Percentiles rank a stretch among this genome's conserved stretches.
These are phyloP conservation scores for Russula dissimulans DNA, from an alignment of 768 basidiomycete genomes.

Conservation along the genomic window DNA sequence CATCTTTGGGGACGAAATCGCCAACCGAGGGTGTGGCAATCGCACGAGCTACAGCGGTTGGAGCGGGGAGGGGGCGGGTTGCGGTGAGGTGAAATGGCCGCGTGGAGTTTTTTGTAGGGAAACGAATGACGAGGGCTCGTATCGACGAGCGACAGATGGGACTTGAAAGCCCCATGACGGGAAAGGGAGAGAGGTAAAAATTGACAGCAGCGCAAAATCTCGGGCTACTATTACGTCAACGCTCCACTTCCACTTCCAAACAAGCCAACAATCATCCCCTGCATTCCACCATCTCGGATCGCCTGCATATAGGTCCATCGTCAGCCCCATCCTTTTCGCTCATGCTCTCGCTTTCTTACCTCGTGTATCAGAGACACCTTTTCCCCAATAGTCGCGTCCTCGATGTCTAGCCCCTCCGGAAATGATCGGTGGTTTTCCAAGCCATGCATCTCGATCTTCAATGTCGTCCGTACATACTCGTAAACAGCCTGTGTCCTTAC, in stretches of 20 bases:
- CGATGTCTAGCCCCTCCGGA: conserved; percentile 53
- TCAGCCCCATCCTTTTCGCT: not conserved
- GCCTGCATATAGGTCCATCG: conserved; percentile 26
- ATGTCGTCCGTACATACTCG: conserved; percentile 58
- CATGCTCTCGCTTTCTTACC: conserved; percentile 23
- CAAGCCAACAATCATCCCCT: conserved; percentile 42
- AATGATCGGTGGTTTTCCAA: conserved; percentile 56
- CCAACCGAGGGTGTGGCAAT: conserved; percentile 25
- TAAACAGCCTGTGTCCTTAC: conserved; percentile 65
- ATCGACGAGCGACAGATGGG: conserved; percentile 5
- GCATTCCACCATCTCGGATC: conserved; percentile 62
- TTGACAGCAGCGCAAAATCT: not conserved
- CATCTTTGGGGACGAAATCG: conserved; percentile 23
- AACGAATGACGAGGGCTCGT: not conserved
- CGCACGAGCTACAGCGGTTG: conserved; percentile 18
- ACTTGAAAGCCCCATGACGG: conserved; percentile 11
- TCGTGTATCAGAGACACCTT: conserved; percentile 71
- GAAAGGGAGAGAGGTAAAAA: not conserved
- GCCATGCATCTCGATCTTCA: conserved; percentile 78
- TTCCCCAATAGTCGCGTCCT: conserved; percentile 61
- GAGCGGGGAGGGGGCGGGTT: not conserved
- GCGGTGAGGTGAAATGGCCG: conserved; percentile 12
- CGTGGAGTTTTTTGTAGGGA: not conserved
- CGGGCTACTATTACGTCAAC: not conserved
- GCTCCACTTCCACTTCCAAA: conserved; percentile 27